A percentile compares a stretch with the other conserved stretches of the same genome.
Conservation (phyloP, 2,329 filamentous ascomycete genomes). For the Neofusicoccum laricinum region DNA sequence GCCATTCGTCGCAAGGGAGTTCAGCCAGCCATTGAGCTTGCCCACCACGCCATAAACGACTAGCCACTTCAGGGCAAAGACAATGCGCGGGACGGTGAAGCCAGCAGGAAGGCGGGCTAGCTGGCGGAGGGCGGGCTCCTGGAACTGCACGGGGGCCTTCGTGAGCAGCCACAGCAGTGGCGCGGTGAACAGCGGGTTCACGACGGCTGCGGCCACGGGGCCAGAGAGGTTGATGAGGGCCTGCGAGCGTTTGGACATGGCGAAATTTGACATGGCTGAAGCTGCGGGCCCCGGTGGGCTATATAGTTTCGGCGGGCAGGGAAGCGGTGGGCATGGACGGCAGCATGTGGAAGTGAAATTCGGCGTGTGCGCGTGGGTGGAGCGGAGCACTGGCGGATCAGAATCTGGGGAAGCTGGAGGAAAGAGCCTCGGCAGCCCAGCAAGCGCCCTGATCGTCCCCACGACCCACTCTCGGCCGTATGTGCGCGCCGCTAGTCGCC, state of each 20-base stretch:
- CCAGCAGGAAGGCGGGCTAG: conserved; percentile 19
- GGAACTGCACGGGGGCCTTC: conserved; percentile 27
- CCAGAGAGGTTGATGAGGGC: neutral
- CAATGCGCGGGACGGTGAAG: conserved; percentile 15
- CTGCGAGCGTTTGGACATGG: neutral
- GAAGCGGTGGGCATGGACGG: neutral
- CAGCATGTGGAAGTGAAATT: neutral
- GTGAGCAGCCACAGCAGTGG: conserved; percentile 32
- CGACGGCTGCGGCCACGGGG: conserved; percentile 21
- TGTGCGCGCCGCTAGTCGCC: neutral
- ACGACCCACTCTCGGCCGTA: neutral
- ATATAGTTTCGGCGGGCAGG: neutral
- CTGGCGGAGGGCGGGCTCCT: conserved; percentile 27
- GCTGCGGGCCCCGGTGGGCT: neutral
- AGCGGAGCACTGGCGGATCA: neutral
- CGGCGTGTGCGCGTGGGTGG: no score
- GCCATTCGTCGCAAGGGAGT: conserved; percentile 35
- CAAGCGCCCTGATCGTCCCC: neutral
- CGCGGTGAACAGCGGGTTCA: conserved; percentile 31
- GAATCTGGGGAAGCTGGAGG: neutral
- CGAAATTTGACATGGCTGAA: neutral
- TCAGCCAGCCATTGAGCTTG: conserved; percentile 28
- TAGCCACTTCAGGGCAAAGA: conserved; percentile 30
- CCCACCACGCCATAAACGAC: conserved; percentile 32
- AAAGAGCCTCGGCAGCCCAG: neutral